phyloP scores from a whole-genome alignment of 352 stramenopile genomes.

The Phytophthora rubi region DNA sequence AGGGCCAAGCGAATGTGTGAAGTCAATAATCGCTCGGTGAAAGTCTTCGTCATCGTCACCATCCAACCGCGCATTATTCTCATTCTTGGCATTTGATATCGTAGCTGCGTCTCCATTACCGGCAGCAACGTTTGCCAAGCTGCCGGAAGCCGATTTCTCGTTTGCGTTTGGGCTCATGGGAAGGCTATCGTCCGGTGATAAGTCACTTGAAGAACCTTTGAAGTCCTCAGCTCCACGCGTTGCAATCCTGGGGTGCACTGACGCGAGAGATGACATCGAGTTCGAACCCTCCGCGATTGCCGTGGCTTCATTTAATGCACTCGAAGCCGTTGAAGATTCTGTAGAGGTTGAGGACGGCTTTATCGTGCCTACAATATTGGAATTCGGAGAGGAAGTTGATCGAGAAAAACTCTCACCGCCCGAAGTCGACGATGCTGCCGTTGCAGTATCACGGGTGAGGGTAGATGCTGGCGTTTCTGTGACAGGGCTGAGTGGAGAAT shows the following conservation, averaged over 20 bases:
- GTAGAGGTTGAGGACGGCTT: slow-evolving; percentile 8
- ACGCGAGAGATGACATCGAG: slow-evolving; percentile 16
- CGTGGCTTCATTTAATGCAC: slow-evolving; percentile 1
- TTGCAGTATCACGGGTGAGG: slow-evolving; percentile 1
- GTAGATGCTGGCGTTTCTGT: neutral
- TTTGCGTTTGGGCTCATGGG: neutral
- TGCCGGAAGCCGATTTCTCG: slow-evolving; percentile 10
- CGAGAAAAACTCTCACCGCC: slow-evolving; percentile 2
- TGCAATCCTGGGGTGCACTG: slow-evolving; percentile 10
- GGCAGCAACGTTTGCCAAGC: slow-evolving; percentile 8
- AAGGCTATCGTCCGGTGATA: slow-evolving; percentile 4
- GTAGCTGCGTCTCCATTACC: slow-evolving; percentile 10
- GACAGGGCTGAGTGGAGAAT: neutral
- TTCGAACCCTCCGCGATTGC: slow-evolving; percentile 4
- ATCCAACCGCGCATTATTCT: slow-evolving; percentile 1
- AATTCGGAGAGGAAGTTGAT: slow-evolving; percentile 12
- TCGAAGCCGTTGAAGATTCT: slow-evolving; percentile 13
- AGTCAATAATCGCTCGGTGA: slow-evolving; percentile 31
- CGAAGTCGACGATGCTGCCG: slow-evolving; percentile 5
- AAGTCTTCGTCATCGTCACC: slow-evolving; percentile 24
- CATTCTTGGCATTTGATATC: slow-evolving; percentile 16
- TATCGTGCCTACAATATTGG: slow-evolving; percentile 5
- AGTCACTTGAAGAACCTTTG: slow-evolving; percentile 5
- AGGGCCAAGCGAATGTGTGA: slow-evolving; percentile 31
- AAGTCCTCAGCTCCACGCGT: neutral